Evolutionary conservation across 2,329 filamentous ascomycete species (phyloP).

Genomic region (Trichophyton rubrum): DNA sequence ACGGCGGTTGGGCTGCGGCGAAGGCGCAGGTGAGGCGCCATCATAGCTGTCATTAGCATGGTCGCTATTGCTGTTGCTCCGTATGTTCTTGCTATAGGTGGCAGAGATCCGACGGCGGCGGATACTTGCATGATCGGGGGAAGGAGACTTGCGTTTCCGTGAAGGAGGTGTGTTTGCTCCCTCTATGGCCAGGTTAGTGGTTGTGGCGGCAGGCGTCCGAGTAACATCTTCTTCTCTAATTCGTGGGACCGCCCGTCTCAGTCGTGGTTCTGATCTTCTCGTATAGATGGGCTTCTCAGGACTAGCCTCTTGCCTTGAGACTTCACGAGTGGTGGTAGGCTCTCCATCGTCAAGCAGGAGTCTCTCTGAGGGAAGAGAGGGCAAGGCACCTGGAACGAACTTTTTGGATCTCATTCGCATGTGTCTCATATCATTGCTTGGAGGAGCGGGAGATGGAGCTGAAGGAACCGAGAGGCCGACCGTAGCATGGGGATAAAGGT

Average conservation of each 20-base stretch:
- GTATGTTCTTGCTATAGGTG: not conserved
- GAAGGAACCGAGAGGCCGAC: slow-evolving; percentile 10
- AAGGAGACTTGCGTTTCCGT: slow-evolving; percentile 5
- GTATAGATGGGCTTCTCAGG: slow-evolving; percentile 1
- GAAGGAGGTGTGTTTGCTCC: not conserved
- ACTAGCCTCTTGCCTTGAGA: not conserved
- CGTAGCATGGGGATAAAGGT: too few relatives aligned
- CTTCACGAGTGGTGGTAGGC: not conserved
- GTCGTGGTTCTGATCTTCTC: slow-evolving; percentile 2
- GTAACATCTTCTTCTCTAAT: not conserved
- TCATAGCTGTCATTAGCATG: too few relatives aligned
- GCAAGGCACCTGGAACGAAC: slow-evolving; percentile 33
- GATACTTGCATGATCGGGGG: not conserved
- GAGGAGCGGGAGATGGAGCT: not conserved
- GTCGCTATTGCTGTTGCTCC: not conserved
- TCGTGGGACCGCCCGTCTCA: not conserved
- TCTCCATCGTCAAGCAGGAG: slow-evolving; percentile 22
- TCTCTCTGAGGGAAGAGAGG: slow-evolving; percentile 36
- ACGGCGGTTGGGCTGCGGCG: not conserved
- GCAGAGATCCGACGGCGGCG: not conserved
- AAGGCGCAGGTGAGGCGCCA: not conserved
- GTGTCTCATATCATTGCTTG: slow-evolving; percentile 13
- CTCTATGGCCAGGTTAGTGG: not conserved
- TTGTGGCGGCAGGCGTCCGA: not conserved
- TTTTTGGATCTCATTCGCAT: slow-evolving; percentile 19